These are phyloP conservation scores for Coprinellus micaceus DNA, from an alignment of 768 basidiomycete species.

Conservation along the genomic window DNA sequence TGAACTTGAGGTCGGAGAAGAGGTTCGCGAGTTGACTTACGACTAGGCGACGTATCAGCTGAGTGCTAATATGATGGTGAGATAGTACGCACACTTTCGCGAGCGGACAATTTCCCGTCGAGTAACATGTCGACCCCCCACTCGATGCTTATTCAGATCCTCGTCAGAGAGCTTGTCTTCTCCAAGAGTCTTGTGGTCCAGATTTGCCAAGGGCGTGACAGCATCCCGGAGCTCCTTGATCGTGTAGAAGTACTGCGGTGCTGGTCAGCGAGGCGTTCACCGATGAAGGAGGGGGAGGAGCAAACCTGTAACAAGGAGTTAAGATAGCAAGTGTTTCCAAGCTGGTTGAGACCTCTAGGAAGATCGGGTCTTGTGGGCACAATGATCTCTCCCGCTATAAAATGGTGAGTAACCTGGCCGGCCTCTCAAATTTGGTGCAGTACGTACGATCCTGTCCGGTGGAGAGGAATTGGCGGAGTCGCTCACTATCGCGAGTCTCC, in stretches of 20 bases:
- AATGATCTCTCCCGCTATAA: slow-evolving; percentile 61
- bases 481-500: slow-evolving; percentile 68
- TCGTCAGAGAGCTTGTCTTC: slow-evolving; percentile 77
- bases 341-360: slow-evolving; percentile 83
- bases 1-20: slow-evolving; percentile 72
- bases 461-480: slow-evolving; percentile 59
- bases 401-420: slow-evolving; percentile 1
- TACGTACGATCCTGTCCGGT: slow-evolving; percentile 75
- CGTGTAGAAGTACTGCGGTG: slow-evolving; percentile 88
- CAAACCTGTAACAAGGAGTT: slow-evolving; percentile 73
- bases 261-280: background rate
- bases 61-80: slow-evolving; percentile 9
- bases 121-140: slow-evolving; percentile 83
- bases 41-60: slow-evolving; percentile 45
- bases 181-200: slow-evolving; percentile 51
- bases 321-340: slow-evolving; percentile 85
- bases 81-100: slow-evolving; percentile 67
- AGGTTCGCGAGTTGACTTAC: slow-evolving; percentile 75
- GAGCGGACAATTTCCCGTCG: slow-evolving; percentile 78
- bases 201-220: slow-evolving; percentile 55
- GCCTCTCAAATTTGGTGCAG: background rate
- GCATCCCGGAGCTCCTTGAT: slow-evolving; percentile 84
- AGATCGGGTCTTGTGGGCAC: slow-evolving; percentile 56
- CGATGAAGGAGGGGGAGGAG: background rate
- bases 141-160: slow-evolving; percentile 77